Evolutionary conservation across 2,329 filamentous ascomycete genomes (phyloP).

Genomic region (Diaporthe aspalathi): DNA sequence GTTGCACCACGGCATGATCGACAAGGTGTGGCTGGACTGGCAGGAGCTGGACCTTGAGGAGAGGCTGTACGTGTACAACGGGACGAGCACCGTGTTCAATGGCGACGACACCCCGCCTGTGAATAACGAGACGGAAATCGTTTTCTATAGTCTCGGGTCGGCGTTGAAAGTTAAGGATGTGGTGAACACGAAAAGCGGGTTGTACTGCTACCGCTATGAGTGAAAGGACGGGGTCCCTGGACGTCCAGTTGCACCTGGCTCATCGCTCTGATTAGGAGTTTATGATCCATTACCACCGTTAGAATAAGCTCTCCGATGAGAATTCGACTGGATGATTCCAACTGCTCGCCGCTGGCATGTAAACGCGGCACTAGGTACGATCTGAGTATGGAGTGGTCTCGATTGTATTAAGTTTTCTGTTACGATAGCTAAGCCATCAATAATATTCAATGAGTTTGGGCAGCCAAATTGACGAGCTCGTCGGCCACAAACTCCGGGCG

Average conservation of each 20-base stretch:
- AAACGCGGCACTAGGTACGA: too few species aligned
- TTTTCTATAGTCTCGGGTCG: background rate
- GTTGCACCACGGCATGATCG: conserved; percentile 54
- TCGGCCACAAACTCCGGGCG: conserved; percentile 29
- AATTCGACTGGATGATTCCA: too few species aligned
- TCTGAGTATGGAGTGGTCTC: too few species aligned
- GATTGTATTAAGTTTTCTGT: too few species aligned
- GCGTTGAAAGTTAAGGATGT: background rate
- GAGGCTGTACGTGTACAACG: conserved; percentile 5
- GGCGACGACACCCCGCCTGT: conserved; percentile 1
- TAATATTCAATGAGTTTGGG: background rate
- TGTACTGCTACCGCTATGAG: background rate
- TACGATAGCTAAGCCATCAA: too few species aligned
- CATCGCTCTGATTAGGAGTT: too few species aligned
- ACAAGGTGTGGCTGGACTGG: conserved; percentile 46
- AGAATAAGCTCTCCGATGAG: too few species aligned
- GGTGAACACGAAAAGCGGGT: background rate
- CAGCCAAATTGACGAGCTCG: conserved; percentile 35
- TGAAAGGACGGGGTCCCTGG: background rate
- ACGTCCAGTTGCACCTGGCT: too few species aligned
- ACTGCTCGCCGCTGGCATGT: too few species aligned
- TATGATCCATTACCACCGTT: too few species aligned
- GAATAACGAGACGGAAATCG: background rate
- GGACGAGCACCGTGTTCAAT: conserved; percentile 20
- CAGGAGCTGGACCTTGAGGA: conserved; percentile 37